Evolutionary conservation across 1,284 basidiomycete species (phyloP).

Genomic region (Moniliophthora roreri): DNA sequence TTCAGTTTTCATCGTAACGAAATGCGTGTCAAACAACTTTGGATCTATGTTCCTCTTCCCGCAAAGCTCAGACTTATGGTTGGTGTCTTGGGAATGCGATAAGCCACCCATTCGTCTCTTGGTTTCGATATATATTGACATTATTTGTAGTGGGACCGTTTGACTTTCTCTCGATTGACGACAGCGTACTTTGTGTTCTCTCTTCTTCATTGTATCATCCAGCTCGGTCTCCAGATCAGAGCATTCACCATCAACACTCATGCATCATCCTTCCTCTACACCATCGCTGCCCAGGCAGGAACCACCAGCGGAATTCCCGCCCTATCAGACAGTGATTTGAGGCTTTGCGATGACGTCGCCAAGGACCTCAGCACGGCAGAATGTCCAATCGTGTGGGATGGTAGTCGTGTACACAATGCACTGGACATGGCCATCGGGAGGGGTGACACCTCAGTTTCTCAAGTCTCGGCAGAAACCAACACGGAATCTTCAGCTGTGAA

Average conservation of each 20-base stretch:
- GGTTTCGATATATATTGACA: constrained; percentile 2
- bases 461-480: background rate
- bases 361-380: constrained; percentile 39
- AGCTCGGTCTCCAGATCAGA: constrained; percentile 66
- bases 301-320: constrained; percentile 57
- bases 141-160: constrained; percentile 59
- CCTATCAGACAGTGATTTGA: constrained; percentile 39
- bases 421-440: background rate
- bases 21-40: constrained; percentile 48
- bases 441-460: background rate
- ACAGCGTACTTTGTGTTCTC: constrained; percentile 68
- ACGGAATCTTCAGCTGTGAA: background rate
- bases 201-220: constrained; percentile 62
- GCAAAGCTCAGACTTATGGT: constrained; percentile 54
- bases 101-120: background rate
- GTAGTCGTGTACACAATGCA: constrained; percentile 1
- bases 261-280: constrained; percentile 52
- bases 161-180: constrained; percentile 68
- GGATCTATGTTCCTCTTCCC: constrained; percentile 38
- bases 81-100: constrained; percentile 24
- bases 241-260: constrained; percentile 65
- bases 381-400: constrained; percentile 61
- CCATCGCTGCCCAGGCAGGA: constrained; percentile 50
- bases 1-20: constrained; percentile 8
- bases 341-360: constrained; percentile 57